Evolutionary conservation across 768 basidiomycete genomes (phyloP).

Genomic region (Ramaria sp.): DNA sequence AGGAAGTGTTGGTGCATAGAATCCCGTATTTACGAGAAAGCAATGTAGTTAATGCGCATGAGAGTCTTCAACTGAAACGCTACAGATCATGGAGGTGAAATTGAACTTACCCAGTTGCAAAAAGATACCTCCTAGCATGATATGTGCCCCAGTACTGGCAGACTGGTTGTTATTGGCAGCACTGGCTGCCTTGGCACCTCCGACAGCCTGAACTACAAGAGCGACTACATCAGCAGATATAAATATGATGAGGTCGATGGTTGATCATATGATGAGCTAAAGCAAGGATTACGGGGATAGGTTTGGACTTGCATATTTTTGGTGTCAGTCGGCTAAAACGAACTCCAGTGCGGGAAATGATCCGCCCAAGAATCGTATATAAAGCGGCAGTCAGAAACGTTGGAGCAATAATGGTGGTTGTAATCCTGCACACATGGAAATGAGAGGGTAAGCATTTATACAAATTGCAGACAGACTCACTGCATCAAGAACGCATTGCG

Average conservation of each 20-base stretch:
- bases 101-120: constrained; percentile 38
- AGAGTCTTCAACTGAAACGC: no score
- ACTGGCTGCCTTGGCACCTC: constrained; percentile 29
- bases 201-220: constrained; percentile 52
- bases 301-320: constrained; percentile 14
- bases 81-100: no score
- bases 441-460: no score
- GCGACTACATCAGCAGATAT: constrained; percentile 38
- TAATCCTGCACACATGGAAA: constrained; percentile 14
- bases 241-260: constrained; percentile 4
- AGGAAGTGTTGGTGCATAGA: no score
- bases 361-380: constrained; percentile 41
- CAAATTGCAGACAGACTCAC: constrained; percentile 15
- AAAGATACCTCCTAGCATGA: constrained; percentile 56
- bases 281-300: no score
- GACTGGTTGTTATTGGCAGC: constrained; percentile 11
- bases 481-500: constrained; percentile 33
- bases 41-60: no score
- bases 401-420: constrained; percentile 39
- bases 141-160: constrained; percentile 22
- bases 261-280: neutral
- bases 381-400: constrained; percentile 47
- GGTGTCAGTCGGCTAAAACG: constrained; percentile 40
- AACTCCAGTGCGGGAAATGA: constrained; percentile 33
- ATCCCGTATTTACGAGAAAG: no score